Conservation (phyloP, 495 filamentous ascomycete species). For the Aspergillus sclerotioniger region DNA sequence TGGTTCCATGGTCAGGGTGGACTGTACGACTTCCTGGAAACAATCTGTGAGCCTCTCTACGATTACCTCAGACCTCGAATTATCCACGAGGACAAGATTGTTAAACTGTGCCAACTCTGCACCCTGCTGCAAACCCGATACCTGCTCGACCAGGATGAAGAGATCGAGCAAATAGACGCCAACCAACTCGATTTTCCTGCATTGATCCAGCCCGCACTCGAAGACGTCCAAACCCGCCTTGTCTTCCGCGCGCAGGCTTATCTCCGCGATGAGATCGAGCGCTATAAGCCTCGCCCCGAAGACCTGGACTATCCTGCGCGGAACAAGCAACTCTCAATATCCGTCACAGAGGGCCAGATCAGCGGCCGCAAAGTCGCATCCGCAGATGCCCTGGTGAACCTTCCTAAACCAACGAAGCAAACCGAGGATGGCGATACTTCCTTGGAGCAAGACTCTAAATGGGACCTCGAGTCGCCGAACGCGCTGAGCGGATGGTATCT, state of each 20-base stretch:
- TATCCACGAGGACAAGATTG: constrained; percentile 66
- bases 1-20: constrained; percentile 71
- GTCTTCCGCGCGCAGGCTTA: constrained; percentile 68
- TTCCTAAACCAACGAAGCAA: constrained; percentile 52
- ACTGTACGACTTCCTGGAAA: constrained; percentile 68
- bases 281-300: constrained; percentile 64
- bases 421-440: constrained; percentile 49
- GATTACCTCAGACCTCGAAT: constrained; percentile 67
- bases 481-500: constrained; percentile 59
- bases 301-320: constrained; percentile 66
- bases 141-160: constrained; percentile 69
- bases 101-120: constrained; percentile 79
- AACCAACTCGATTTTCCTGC: constrained; percentile 64
- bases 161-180: constrained; percentile 52
- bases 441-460: constrained; percentile 46
- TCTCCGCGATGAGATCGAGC: constrained; percentile 67
- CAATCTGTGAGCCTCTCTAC: constrained; percentile 72
- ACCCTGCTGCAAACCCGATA: constrained; percentile 83
- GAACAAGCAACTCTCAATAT: constrained; percentile 45
- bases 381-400: constrained; percentile 42
- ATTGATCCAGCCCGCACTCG: constrained; percentile 65
- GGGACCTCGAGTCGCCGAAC: constrained; percentile 53
- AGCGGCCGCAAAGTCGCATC: constrained; percentile 46
- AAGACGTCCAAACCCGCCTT: constrained; percentile 73
- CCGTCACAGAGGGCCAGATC: constrained; percentile 46